phyloP scores from a whole-genome alignment of 805 yeast species.

The Ogataea methylovora region DNA sequence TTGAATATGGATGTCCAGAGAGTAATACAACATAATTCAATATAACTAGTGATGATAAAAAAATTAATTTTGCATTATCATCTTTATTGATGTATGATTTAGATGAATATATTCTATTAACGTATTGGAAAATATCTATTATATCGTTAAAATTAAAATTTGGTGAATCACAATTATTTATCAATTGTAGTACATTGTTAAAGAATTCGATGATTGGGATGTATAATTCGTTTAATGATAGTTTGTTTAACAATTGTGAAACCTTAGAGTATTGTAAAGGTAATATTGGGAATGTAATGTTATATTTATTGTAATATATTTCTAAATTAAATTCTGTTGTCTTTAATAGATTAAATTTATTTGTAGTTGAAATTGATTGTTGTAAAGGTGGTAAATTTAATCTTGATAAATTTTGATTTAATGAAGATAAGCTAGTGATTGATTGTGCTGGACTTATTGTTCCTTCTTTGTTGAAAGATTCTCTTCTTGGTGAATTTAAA shows the following conservation, averaged over 20 bases:
- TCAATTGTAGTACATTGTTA: constrained; percentile 29
- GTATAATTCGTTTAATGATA: constrained; percentile 22
- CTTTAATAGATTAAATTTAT: constrained; percentile 14
- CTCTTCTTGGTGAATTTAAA: constrained; percentile 11
- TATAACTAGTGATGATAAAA: constrained; percentile 30
- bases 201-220: constrained; percentile 32
- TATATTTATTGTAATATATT: constrained; percentile 36
- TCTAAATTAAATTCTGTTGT: constrained; percentile 28
- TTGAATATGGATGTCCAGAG: constrained; percentile 53
- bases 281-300: constrained; percentile 37
- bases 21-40: constrained; percentile 51
- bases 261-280: constrained; percentile 27
- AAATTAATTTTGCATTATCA: constrained; percentile 21
- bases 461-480: constrained; percentile 13
- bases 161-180: constrained; percentile 21
- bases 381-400: constrained; percentile 6
- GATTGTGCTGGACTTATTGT: constrained; percentile 19
- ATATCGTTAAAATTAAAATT: constrained; percentile 25
- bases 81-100: constrained; percentile 21
- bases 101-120: constrained; percentile 30
- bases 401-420: constrained; percentile 14
- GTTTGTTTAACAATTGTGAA: constrained; percentile 14
- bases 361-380: neutral
- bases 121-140: constrained; percentile 26
- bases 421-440: constrained; percentile 14